A percentile compares a stretch with the other conserved stretches of the same genome.
Conservation (phyloP, 495 filamentous ascomycete genomes). For the Aspergillus diversus region DNA sequence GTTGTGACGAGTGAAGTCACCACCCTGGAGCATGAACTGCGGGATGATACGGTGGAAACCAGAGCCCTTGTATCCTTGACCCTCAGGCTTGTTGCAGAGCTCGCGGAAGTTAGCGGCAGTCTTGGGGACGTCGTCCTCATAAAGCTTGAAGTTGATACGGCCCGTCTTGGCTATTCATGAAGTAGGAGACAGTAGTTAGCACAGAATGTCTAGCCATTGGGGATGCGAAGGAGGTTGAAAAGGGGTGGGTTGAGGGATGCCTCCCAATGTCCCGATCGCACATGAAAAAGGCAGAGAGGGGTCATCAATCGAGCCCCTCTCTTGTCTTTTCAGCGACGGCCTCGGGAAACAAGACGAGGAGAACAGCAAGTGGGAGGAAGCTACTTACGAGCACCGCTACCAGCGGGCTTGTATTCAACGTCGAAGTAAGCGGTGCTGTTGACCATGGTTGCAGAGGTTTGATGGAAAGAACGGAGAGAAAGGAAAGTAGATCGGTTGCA, state of each 20-base stretch:
- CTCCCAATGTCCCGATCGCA: neutral
- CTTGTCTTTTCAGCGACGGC: neutral
- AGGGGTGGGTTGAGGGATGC: constrained; percentile 8
- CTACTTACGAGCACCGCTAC: constrained; percentile 65
- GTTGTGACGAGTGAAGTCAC: constrained; percentile 95
- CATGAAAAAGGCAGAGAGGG: constrained; percentile 21
- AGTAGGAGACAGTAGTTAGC: constrained; percentile 15
- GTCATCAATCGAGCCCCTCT: constrained; percentile 7
- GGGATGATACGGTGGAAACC: constrained; percentile 97
- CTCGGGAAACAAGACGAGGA: neutral
- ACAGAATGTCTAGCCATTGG: constrained; percentile 1
- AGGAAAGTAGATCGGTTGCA: constrained; percentile 44
- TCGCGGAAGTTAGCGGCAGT: constrained; percentile 95
- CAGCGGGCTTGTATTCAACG: constrained; percentile 59
- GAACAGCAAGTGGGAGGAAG: constrained; percentile 11
- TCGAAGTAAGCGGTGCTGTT: constrained; percentile 69
- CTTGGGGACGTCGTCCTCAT: constrained; percentile 85
- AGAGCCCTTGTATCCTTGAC: constrained; percentile 86
- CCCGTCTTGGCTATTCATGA: constrained; percentile 65
- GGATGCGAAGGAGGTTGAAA: constrained; percentile 15
- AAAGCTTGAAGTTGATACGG: constrained; percentile 90
- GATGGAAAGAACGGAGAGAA: constrained; percentile 61
- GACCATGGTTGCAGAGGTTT: constrained; percentile 65
- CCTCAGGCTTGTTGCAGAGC: constrained; percentile 92
- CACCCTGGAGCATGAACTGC: constrained; percentile 98